Base-by-base conservation (phyloP, 208 protist species). In the Balamuthia mandrillaris region DNA sequence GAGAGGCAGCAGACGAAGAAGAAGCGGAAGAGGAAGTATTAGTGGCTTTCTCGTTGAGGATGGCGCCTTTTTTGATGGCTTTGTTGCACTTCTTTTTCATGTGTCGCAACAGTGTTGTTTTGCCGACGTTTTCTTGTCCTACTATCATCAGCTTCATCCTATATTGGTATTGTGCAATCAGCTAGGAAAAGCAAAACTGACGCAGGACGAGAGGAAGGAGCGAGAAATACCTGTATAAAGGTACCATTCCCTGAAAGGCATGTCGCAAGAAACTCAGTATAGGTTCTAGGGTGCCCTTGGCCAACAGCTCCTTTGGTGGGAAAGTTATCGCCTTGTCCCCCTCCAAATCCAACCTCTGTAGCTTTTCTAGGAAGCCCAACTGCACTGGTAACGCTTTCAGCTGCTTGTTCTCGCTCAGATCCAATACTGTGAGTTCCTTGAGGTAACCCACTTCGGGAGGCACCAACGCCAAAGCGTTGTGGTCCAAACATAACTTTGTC, bases 41-140 rank as follows among this genome's bases (percentile, higher is more conserved):
- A n/a, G n/a, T n/a, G n/a, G n/a, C n/a, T n/a, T n/a, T n/a, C n/a
- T n/a, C n/a, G n/a, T n/a, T n/a, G n/a, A n/a, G n/a, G n/a, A n/a
- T n/a, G n/a, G n/a, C n/a, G n/a, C n/a, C n/a, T n/a, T n/a, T n/a
- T n/a, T n/a, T n/a, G n/a, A n/a, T n/a, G n/a, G n/a, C n/a, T n/a
- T n/a, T n/a, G n/a, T n/a, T n/a, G n/a, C n/a, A n/a, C n/a, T n/a
- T n/a, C n/a, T n/a, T 10, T 63, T 35, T 24, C 56, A 21, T 21
- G 56, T 31, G 10, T 51, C 39, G 2, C 21, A 21, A 70, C 61
- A 31, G 18, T n/a, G 24, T 47, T 1, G 24, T 33, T 21, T 35
- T 60, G 45, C 68, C 68, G 37, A 82, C 74, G 29, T 82, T 82
- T 42, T 82, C 74, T 29, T 82, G 74, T 21, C 74, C 74, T 5